These are phyloP conservation scores for Meyerozyma smithsonii DNA, from an alignment of 1,139 yeast species.

Conservation along the genomic window DNA sequence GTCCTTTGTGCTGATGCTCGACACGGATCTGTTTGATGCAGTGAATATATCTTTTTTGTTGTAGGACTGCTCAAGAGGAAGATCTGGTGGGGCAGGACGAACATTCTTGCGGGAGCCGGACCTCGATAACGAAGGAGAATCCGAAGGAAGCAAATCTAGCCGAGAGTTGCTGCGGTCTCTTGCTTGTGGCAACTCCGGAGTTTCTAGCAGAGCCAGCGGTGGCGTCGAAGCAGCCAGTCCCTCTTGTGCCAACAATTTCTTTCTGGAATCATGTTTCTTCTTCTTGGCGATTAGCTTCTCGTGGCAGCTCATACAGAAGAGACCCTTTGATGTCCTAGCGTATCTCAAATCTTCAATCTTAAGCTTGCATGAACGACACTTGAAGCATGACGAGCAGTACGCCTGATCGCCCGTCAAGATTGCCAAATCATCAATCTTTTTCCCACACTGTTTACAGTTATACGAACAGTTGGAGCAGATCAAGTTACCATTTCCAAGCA, in stretches of 20 bases:
- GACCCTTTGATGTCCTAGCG: slow-evolving; percentile 90
- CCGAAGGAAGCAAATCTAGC: not conserved
- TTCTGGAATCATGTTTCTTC: slow-evolving; percentile 46
- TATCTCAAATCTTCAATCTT: slow-evolving; percentile 86
- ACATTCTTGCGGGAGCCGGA: not conserved
- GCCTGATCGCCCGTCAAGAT: slow-evolving; percentile 94
- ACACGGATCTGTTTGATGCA: slow-evolving; percentile 12
- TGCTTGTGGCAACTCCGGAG: not conserved
- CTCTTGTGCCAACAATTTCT: slow-evolving; percentile 25
- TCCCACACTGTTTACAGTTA: slow-evolving; percentile 80
- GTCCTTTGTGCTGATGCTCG: slow-evolving; percentile 19
- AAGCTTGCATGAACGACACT: slow-evolving; percentile 83
- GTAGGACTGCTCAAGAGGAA: not conserved
- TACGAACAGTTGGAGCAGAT: slow-evolving; percentile 91
- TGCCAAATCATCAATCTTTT: slow-evolving; percentile 93
- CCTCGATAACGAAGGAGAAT: not conserved
- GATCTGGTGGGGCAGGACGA: not conserved
- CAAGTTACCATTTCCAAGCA: slow-evolving; percentile 85
- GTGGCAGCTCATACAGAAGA: slow-evolving; percentile 92
- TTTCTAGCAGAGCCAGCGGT: not conserved
- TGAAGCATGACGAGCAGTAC: slow-evolving; percentile 86
- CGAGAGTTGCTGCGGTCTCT: not conserved
- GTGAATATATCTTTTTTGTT: slow-evolving; percentile 6
- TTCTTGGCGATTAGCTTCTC: slow-evolving; percentile 74
- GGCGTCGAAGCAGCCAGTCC: not conserved